Evolutionary conservation across 208 protist genomes (phyloP).

Genomic region (Leishmania major): DNA sequence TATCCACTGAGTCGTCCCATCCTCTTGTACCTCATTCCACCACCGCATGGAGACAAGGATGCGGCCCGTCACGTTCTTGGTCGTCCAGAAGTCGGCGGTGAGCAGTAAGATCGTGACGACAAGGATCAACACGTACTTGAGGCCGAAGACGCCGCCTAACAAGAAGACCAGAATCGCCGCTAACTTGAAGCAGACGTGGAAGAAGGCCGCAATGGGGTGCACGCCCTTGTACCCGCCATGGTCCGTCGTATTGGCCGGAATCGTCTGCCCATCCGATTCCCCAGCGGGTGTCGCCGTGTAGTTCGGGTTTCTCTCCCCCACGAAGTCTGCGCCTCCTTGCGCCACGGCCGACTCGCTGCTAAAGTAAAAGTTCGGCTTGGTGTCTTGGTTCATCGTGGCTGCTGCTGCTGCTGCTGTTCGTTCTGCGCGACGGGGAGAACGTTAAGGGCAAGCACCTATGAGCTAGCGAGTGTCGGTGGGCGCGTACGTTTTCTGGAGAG

Average conservation of each 20-base stretch:
- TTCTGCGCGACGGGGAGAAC: not conserved
- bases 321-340: not conserved
- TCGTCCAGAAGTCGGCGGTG: slow-evolving; percentile 95
- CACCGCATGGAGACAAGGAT: slow-evolving; percentile 93
- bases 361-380: slow-evolving; percentile 8
- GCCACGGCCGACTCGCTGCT: slow-evolving; percentile 13
- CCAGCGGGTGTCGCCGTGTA: not conserved
- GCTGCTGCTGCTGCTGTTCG: not conserved
- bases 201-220: slow-evolving; percentile 83
- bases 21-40: slow-evolving; percentile 95
- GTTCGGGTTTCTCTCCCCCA: not conserved
- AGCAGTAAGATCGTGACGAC: slow-evolving; percentile 88
- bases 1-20: slow-evolving; percentile 92
- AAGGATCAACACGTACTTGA: slow-evolving; percentile 79
- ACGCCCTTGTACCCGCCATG: slow-evolving; percentile 74
- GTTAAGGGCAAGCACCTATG: not conserved
- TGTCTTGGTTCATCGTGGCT: slow-evolving; percentile 14
- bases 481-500: not conserved
- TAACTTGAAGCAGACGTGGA: slow-evolving; percentile 91
- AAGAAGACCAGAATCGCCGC: slow-evolving; percentile 84
- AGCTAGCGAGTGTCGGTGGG: not conserved
- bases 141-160: slow-evolving; percentile 59
- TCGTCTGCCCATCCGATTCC: slow-evolving; percentile 8
- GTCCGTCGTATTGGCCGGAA: slow-evolving; percentile 17
- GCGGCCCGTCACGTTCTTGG: slow-evolving; percentile 95